Conservation (phyloP, 75 land plant species). For the Picea glauca region DNA sequence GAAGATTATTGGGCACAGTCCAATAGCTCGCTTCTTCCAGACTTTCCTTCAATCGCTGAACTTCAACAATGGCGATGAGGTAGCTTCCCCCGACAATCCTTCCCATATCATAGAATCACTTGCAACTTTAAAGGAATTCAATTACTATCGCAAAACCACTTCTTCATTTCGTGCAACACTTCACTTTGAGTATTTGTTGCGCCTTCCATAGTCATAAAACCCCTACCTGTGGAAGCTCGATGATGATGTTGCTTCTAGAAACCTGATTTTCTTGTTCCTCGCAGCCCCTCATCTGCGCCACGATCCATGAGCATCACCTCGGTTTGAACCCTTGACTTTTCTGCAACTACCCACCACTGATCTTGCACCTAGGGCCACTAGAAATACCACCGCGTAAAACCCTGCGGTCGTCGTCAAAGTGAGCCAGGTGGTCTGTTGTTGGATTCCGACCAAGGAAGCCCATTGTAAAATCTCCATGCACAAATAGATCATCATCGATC, state of each 20-base stretch:
- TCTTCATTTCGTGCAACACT: not conserved
- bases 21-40: constrained; percentile 1
- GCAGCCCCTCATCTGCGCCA: not conserved
- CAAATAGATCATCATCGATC: no score
- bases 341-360: not conserved
- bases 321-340: not conserved
- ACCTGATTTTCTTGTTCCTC: not conserved
- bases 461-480: not conserved
- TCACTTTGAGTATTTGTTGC: no score
- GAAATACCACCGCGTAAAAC: not conserved
- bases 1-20: constrained; percentile 31
- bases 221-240: no score
- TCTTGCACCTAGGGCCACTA: not conserved
- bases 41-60: constrained; percentile 9
- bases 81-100: not conserved
- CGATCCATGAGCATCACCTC: no score
- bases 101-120: constrained; percentile 17
- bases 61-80: constrained; percentile 20
- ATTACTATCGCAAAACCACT: constrained; percentile 6
- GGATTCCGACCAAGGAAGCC: not conserved
- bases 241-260: no score
- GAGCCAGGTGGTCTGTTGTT: not conserved
- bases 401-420: not conserved
- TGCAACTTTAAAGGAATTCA: not conserved
- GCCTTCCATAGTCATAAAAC: no score